Evolutionary conservation across 768 basidiomycete genomes (phyloP).

Genomic region (Wakefieldia striispora): DNA sequence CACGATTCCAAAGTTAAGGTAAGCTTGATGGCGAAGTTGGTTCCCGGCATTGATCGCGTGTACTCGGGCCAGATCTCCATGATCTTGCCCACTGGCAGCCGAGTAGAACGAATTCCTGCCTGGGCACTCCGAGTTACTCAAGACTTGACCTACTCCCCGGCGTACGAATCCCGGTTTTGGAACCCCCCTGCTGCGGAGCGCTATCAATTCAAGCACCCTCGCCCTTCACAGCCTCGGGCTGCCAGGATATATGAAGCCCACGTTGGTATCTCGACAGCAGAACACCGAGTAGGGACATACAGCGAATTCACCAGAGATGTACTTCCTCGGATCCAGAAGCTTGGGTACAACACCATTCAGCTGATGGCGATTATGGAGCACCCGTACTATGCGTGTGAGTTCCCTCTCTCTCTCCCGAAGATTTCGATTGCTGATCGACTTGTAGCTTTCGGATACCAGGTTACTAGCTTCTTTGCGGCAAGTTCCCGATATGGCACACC

Average conservation of each 20-base stretch:
- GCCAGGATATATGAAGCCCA: conserved; percentile 95
- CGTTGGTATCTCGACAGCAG: conserved; percentile 92
- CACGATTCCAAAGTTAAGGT: conserved; percentile 97
- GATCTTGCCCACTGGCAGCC: conserved; percentile 71
- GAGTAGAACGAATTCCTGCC: conserved; percentile 88
- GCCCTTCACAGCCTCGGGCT: conserved; percentile 63
- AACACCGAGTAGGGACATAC: conserved; percentile 88
- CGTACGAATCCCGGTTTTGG: conserved; percentile 99
- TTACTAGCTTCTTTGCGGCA: conserved; percentile 95
- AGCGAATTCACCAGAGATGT: conserved; percentile 88
- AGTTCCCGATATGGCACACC: conserved; percentile 95
- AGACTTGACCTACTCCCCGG: conserved; percentile 82
- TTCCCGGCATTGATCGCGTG: background rate
- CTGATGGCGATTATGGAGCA: conserved; percentile 99
- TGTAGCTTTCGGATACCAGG: conserved; percentile 95
- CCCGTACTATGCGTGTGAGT: conserved; percentile 93
- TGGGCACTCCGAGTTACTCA: conserved; percentile 98
- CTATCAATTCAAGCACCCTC: conserved; percentile 81
- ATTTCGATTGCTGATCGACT: background rate
- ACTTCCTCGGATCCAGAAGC: conserved; percentile 81
- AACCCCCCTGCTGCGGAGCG: conserved; percentile 74
- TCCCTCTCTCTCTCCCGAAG: background rate
- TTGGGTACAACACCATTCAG: conserved; percentile 97
- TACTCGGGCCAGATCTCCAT: conserved; percentile 74
- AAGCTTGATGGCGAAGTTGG: conserved; percentile 12